Conservation (phyloP, 2,329 filamentous ascomycete species). For the Diaporthe ampelina region DNA sequence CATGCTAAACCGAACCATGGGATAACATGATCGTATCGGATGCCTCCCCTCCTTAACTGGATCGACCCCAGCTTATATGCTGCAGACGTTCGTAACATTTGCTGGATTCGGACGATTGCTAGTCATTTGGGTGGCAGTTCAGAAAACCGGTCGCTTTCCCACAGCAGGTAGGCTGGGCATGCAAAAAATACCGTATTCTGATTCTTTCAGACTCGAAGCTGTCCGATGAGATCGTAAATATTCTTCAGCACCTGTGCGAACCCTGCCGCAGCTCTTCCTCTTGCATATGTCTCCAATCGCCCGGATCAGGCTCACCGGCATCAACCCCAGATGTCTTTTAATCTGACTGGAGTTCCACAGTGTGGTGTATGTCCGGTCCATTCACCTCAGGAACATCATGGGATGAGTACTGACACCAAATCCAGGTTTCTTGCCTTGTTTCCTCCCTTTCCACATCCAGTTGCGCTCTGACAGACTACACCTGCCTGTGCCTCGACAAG, state of each 20-base stretch:
- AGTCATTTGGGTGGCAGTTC: background rate
- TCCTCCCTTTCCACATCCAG: slow-evolving; percentile 4
- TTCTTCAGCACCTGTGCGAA: background rate
- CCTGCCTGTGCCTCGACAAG: slow-evolving; percentile 27
- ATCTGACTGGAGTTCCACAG: slow-evolving; percentile 27
- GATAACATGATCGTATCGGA: background rate
- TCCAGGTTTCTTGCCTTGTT: slow-evolving; percentile 23
- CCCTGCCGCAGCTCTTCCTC: background rate
- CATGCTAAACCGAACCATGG: background rate
- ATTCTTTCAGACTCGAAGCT: background rate
- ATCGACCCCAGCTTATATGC: background rate
- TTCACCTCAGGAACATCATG: background rate
- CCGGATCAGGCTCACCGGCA: background rate
- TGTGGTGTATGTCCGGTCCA: slow-evolving; percentile 5
- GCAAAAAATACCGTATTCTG: background rate
- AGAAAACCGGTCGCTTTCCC: background rate
- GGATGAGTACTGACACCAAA: background rate
- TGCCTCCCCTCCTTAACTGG: slow-evolving; percentile 2
- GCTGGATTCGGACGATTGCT: background rate
- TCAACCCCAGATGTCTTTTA: slow-evolving; percentile 29
- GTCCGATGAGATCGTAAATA: background rate
- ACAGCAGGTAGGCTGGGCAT: background rate
- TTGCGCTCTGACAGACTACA: slow-evolving; percentile 11
- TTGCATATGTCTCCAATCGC: background rate
- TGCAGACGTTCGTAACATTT: slow-evolving; percentile 5